phyloP scores from a whole-genome alignment of 768 basidiomycete species.

The Russula vinacea region DNA sequence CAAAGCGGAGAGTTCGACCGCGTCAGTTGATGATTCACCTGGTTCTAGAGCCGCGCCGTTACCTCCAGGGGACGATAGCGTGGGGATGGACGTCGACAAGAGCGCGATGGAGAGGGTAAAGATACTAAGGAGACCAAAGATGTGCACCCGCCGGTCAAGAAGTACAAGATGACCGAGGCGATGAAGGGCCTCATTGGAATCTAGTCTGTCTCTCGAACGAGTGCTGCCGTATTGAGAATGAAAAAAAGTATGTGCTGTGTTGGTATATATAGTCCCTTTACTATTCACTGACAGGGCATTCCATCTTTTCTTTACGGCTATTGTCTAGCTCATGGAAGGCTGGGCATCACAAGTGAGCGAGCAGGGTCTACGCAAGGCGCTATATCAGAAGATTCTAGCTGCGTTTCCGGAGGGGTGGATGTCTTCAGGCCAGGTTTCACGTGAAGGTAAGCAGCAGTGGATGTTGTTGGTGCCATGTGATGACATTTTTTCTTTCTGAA shows the following conservation, averaged over 20 bases:
- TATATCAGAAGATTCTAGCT: slow-evolving; percentile 85
- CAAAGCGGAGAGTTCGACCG: slow-evolving; percentile 36
- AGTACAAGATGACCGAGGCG: slow-evolving; percentile 72
- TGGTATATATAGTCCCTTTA: neutral
- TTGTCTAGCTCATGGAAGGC: slow-evolving; percentile 51
- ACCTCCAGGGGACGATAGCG: slow-evolving; percentile 31
- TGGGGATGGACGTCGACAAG: slow-evolving; percentile 29
- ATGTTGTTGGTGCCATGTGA: neutral
- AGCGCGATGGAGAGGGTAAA: slow-evolving; percentile 37
- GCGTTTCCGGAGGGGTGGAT: slow-evolving; percentile 84
- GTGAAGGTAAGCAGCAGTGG: slow-evolving; percentile 61
- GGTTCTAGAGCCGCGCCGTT: slow-evolving; percentile 34
- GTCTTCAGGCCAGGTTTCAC: slow-evolving; percentile 79
- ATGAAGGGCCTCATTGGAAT: slow-evolving; percentile 83
- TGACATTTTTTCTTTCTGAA: neutral
- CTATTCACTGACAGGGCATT: neutral
- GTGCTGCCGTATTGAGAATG: slow-evolving; percentile 65
- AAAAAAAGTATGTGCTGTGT: slow-evolving; percentile 51
- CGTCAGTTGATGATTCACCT: slow-evolving; percentile 33
- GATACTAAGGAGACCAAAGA: slow-evolving; percentile 37
- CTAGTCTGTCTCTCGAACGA: slow-evolving; percentile 80
- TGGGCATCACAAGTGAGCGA: slow-evolving; percentile 71
- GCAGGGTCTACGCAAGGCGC: slow-evolving; percentile 71
- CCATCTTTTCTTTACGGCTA: neutral
- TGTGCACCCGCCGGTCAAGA: slow-evolving; percentile 66